Evolutionary conservation across 192 early-diverging fungal species (phyloP).

Genomic region (Phlyctochytrium arcticum): DNA sequence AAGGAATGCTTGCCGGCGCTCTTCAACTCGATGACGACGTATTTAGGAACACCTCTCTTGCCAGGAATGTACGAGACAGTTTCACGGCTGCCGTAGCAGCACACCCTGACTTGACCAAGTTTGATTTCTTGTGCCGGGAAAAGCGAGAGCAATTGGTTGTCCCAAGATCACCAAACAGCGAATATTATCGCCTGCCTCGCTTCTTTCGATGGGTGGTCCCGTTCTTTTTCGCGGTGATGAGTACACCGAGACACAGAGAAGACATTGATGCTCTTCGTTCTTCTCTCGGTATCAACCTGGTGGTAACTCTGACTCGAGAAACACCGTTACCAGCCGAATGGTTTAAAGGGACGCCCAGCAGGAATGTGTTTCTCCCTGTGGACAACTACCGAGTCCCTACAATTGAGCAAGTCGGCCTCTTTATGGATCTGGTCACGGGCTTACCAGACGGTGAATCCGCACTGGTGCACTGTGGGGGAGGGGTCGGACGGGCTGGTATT

Average conservation of each 20-base stretch:
- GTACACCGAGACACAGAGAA: slow-evolving; percentile 26
- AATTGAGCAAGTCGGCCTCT: slow-evolving; percentile 35
- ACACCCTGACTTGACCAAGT: too few relatives aligned
- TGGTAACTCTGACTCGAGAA: slow-evolving; percentile 46
- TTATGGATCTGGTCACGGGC: slow-evolving; percentile 24
- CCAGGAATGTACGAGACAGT: too few relatives aligned
- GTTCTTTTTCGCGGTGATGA: slow-evolving; percentile 36
- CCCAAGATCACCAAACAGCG: neutral
- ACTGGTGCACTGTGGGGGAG: slow-evolving; percentile 46
- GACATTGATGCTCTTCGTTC: slow-evolving; percentile 30
- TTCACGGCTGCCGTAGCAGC: too few relatives aligned
- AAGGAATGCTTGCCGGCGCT: too few relatives aligned
- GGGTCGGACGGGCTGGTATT: slow-evolving; percentile 40
- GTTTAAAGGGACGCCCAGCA: too few relatives aligned
- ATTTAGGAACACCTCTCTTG: too few relatives aligned
- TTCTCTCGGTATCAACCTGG: slow-evolving; percentile 15
- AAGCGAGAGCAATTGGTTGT: neutral
- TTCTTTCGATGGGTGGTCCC: slow-evolving; percentile 45
- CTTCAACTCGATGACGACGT: too few relatives aligned
- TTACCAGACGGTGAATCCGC: slow-evolving; percentile 18
- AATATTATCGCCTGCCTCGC: slow-evolving; percentile 31
- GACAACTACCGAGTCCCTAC: slow-evolving; percentile 37
- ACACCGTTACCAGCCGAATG: slow-evolving; percentile 33
- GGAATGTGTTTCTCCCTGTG: slow-evolving; percentile 36
- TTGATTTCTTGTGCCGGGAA: too few relatives aligned